Evolutionary conservation across 2,329 filamentous ascomycete genomes (phyloP), one percentile per base, ranked within the genome.

Genomic region (Albifimbria verrucaria): DNA sequence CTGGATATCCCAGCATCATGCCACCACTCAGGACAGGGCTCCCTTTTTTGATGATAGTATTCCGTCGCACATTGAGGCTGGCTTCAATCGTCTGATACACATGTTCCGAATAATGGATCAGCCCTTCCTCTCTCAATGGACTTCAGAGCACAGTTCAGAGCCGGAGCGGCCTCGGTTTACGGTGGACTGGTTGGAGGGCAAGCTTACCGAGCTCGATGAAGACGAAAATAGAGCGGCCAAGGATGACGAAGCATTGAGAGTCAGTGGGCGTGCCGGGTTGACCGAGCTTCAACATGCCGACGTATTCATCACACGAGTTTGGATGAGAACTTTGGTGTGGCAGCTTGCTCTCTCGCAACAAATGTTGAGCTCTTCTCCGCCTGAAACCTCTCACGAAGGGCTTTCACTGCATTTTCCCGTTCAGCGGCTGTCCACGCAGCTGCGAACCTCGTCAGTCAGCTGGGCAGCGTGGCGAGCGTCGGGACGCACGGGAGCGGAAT

Each of bases 401-500:
- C 52, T 74, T 24, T 73, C 69, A 0, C 60, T 74, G 1, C 69
- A 72, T 46, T 74, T 74, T 42, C 72, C 72, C 3, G 71, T 67
- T 0, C 64, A 67, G 18, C 65, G 71, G 6, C 63, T 75, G 15
- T 73, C 71, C 10, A 59, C 62, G 3, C 69, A 75, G 59, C 64
- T 75, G 4, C 70, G 72, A 65, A 57, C 36, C 65, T 75, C 15
- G 69, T 74, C 17, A 61, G 60, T 44, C 65, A 65, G 2, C 58
- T 74, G 1, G 62, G 65, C 5, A 72, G 64, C 52, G 64, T 69
- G 18, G 65, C 68, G 36, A 77, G 76, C 50, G 76, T 84, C 53
- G 76, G 76, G 24, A 76, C 80, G 4, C 80, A 85, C 57, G 81
- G 81, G 7, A 78, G 73, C 36, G 78, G 78, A 21, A 80, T 85